Evolutionary conservation across 495 filamentous ascomycete species (phyloP).

Genomic region (Bathelium albidoporum): DNA sequence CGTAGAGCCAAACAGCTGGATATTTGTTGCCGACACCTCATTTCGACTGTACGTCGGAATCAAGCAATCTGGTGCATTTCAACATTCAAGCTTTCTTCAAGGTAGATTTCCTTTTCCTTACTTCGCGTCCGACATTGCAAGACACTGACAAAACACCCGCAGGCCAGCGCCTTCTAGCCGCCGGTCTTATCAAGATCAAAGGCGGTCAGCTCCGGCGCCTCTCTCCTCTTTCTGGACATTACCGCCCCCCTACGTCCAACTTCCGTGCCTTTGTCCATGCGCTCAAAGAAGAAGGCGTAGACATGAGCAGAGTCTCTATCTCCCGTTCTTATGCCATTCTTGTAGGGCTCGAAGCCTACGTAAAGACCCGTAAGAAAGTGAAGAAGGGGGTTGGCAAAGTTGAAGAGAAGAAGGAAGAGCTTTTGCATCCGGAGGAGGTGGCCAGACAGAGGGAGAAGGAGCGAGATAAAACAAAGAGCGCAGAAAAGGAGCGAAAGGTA

Average conservation of each 20-base stretch:
- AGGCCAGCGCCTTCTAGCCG: slow-evolving; percentile 69
- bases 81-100: slow-evolving; percentile 80
- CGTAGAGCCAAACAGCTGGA: slow-evolving; percentile 74
- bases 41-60: slow-evolving; percentile 86
- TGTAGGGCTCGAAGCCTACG: slow-evolving; percentile 71
- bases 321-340: slow-evolving; percentile 73
- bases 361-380: slow-evolving; percentile 48
- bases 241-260: slow-evolving; percentile 68
- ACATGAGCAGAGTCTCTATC: slow-evolving; percentile 67
- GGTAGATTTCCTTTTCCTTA: slow-evolving; percentile 66
- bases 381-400: slow-evolving; percentile 30
- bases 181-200: slow-evolving; percentile 76
- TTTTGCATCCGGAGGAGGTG: slow-evolving; percentile 37
- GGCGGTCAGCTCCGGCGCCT: slow-evolving; percentile 58
- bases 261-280: slow-evolving; percentile 69
- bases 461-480: slow-evolving; percentile 42
- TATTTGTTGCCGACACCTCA: slow-evolving; percentile 79
- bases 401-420: slow-evolving; percentile 23
- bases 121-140: neutral
- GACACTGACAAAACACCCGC: slow-evolving; percentile 36
- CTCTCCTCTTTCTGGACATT: slow-evolving; percentile 64
- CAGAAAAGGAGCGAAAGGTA: slow-evolving; percentile 36
- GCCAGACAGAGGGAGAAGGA: slow-evolving; percentile 34
- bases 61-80: slow-evolving; percentile 79
- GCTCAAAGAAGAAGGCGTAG: slow-evolving; percentile 62